Conservation (phyloP, 139 green algal species). For the Chlorella sp. region DNA sequence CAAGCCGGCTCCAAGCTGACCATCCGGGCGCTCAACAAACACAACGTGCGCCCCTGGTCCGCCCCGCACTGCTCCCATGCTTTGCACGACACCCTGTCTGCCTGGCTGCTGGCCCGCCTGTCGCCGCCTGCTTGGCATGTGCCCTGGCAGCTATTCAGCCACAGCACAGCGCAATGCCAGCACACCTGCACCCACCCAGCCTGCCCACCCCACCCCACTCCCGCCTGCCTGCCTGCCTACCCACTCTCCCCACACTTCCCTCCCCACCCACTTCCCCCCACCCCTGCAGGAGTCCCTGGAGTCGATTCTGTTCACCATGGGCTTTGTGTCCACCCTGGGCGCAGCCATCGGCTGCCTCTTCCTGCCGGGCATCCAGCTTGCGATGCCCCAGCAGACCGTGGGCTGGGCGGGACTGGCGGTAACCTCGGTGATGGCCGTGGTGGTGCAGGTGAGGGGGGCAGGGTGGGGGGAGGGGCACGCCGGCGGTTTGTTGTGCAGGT, state of each 20-base stretch:
- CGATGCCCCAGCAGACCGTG: not conserved
- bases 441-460: constrained; percentile 4
- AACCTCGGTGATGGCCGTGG: not conserved
- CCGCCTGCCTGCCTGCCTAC: not conserved
- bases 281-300: not conserved
- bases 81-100: no score
- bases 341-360: not conserved
- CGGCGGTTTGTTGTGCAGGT: not conserved
- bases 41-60: not conserved
- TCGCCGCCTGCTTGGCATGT: not conserved
- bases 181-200: not conserved
- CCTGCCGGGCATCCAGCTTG: not conserved
- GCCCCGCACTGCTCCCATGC: not conserved
- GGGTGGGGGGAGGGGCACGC: not conserved
- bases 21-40: constrained; percentile 1
- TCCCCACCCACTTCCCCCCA: not conserved
- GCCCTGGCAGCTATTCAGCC: no score
- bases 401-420: not conserved
- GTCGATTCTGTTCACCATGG: constrained; percentile 12
- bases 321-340: not conserved
- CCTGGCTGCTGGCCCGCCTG: not conserved
- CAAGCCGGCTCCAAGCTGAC: constrained; percentile 12
- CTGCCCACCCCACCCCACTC: not conserved
- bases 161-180: no score
- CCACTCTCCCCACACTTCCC: not conserved